Percentiles rank a stretch among this genome's conserved stretches.
These are phyloP conservation scores for Polygonum maritimum DNA, from an alignment of 148 eudicot genomes.

Conservation along the genomic window DNA sequence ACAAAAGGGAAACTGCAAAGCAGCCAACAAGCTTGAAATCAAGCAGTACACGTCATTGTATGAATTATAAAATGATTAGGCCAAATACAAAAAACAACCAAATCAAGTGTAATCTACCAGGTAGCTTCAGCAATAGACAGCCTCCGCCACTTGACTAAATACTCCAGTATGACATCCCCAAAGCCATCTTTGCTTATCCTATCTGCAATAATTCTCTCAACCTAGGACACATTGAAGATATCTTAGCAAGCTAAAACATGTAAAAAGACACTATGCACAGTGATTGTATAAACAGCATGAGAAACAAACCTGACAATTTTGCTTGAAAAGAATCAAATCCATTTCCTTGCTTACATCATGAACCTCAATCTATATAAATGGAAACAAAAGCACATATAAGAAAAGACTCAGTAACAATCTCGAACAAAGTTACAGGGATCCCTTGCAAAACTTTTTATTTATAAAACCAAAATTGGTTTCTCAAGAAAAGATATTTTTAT, in stretches of 20 bases:
- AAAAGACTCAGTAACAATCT: conserved; percentile 8
- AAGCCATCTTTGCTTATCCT: conserved; percentile 48
- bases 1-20: too few species aligned
- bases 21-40: too few species aligned
- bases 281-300: background rate
- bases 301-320: conserved; percentile 69
- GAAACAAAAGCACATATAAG: conserved; percentile 3
- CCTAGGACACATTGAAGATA: conserved; percentile 19
- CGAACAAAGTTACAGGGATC: background rate
- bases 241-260: background rate
- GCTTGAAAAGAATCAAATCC: conserved; percentile 95
- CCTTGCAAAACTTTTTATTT: background rate
- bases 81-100: too few species aligned
- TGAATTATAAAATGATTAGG: too few species aligned
- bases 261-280: background rate
- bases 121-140: too few species aligned
- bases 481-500: background rate
- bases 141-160: conserved; percentile 6
- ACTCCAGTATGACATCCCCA: conserved; percentile 61
- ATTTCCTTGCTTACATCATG: conserved; percentile 98
- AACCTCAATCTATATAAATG: conserved; percentile 68
- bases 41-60: too few species aligned
- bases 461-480: background rate
- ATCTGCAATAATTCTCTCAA: conserved; percentile 87
- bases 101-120: too few species aligned